Conservation (phyloP, 116 monocot species). For the Posidonia oceanica region DNA sequence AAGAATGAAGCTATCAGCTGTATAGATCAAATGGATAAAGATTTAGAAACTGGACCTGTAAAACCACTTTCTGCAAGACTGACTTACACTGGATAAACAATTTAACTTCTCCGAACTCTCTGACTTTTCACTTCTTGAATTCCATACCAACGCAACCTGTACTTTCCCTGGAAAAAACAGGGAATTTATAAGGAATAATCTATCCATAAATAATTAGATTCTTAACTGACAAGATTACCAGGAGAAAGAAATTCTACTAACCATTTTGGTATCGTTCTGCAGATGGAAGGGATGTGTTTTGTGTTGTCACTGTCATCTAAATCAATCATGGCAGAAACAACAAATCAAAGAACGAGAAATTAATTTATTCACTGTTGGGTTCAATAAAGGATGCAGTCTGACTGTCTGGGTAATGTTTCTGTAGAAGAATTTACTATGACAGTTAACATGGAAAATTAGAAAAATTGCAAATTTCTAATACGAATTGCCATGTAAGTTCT, state of each 20-base stretch:
- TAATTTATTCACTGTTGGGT: neutral
- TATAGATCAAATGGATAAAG: neutral
- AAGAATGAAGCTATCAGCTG: neutral
- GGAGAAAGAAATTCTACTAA: slow-evolving; percentile 11
- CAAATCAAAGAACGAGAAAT: neutral
- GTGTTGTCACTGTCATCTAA: slow-evolving; percentile 92
- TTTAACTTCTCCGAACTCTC: slow-evolving; percentile 59
- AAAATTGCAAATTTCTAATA: neutral
- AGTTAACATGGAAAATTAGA: too few species aligned
- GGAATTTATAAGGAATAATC: neutral
- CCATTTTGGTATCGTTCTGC: slow-evolving; percentile 66
- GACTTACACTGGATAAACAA: slow-evolving; percentile 55
- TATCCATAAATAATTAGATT: neutral
- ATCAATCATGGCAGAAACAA: slow-evolving; percentile 5
- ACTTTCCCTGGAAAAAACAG: slow-evolving; percentile 50
- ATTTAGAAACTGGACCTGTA: neutral
- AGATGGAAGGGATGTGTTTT: slow-evolving; percentile 71
- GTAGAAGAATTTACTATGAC: too few species aligned
- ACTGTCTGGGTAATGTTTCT: too few species aligned
- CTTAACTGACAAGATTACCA: neutral
- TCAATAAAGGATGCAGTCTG: neutral
- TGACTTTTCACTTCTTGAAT: slow-evolving; percentile 74
- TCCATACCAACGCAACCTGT: slow-evolving; percentile 85
- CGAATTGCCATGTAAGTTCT: neutral
- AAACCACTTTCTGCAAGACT: slow-evolving; percentile 9